Conservation (phyloP, 1,284 basidiomycete genomes). For the Microbotryomycetes sp. region DNA sequence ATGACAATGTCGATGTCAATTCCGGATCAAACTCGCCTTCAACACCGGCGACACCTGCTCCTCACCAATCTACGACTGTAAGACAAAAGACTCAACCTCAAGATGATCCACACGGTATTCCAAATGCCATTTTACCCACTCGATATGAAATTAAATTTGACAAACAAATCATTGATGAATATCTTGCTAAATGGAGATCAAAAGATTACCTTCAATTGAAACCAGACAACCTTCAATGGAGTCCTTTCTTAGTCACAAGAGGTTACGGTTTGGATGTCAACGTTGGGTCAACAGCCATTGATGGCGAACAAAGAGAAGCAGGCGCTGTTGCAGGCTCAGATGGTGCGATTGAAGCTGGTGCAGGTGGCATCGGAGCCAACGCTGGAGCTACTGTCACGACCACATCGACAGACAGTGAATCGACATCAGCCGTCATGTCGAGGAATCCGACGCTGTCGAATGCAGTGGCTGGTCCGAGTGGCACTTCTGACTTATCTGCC, state of each 20-base stretch:
- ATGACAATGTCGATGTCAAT: background rate
- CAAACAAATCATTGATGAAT: conserved; percentile 58
- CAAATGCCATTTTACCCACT: conserved; percentile 52
- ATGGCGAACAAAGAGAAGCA: background rate
- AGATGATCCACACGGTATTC: background rate
- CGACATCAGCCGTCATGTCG: background rate
- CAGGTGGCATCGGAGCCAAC: too few species aligned
- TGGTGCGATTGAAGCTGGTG: too few species aligned
- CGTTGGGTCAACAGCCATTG: conserved; percentile 24
- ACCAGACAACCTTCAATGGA: conserved; percentile 88
- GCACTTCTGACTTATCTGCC: too few species aligned
- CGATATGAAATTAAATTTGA: conserved; percentile 75
- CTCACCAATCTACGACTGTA: background rate
- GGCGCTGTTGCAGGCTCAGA: too few species aligned
- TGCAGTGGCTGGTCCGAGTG: background rate
- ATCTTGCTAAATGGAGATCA: conserved; percentile 62
- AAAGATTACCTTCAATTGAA: conserved; percentile 76
- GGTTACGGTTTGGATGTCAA: conserved; percentile 34
- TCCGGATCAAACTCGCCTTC: background rate
- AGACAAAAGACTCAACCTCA: too few species aligned
- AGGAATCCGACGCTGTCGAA: background rate
- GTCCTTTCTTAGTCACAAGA: conserved; percentile 74
- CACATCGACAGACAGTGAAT: background rate
- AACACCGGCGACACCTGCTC: conserved; percentile 5
- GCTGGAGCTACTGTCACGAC: background rate